These are phyloP conservation scores for Pichia sp. DNA, from an alignment of 1,139 yeast species.

Conservation along the genomic window DNA sequence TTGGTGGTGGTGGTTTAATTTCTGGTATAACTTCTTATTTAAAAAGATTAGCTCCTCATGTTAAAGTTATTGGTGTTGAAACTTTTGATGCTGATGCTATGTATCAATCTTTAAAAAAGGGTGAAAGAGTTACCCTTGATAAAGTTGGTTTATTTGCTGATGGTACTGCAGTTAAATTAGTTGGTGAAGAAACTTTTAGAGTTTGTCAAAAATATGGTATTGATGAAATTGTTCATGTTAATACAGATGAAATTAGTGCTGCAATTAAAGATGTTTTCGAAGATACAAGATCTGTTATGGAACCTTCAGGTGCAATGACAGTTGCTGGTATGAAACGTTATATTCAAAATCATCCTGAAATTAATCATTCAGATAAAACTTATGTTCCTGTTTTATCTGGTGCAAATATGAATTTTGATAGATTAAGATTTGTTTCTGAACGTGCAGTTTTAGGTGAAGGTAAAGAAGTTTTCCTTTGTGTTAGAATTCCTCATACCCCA, in stretches of 20 bases:
- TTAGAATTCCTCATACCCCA: constrained; percentile 85
- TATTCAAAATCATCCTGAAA: constrained; percentile 55
- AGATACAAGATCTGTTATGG: constrained; percentile 90
- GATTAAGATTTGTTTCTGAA: constrained; percentile 94
- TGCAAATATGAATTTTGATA: constrained; percentile 96
- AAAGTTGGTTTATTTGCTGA: constrained; percentile 98
- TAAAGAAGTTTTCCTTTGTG: constrained; percentile 85
- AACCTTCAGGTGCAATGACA: constrained; percentile 94
- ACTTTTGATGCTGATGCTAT: constrained; percentile 93
- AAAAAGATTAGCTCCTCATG: constrained; percentile 96
- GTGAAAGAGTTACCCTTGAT: constrained; percentile 49
- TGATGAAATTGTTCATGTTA: constrained; percentile 82
- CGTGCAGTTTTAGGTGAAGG: constrained; percentile 98
- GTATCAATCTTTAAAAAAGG: constrained; percentile 58
- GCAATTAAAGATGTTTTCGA: constrained; percentile 95
- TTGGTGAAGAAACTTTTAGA: constrained; percentile 90
- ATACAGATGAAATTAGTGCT: constrained; percentile 95
- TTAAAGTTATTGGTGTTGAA: constrained; percentile 92
- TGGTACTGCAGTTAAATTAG: constrained; percentile 92
- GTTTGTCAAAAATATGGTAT: constrained; percentile 62
- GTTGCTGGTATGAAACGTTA: constrained; percentile 93
- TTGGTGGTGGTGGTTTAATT: constrained; percentile 96
- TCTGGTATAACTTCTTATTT: constrained; percentile 88
- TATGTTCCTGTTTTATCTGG: constrained; percentile 89
- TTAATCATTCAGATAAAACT: constrained; percentile 64